Evolutionary conservation across 2,329 filamentous ascomycete species (phyloP), one percentile per base, ranked within the genome.

Genomic region (Ramularia endophylla): DNA sequence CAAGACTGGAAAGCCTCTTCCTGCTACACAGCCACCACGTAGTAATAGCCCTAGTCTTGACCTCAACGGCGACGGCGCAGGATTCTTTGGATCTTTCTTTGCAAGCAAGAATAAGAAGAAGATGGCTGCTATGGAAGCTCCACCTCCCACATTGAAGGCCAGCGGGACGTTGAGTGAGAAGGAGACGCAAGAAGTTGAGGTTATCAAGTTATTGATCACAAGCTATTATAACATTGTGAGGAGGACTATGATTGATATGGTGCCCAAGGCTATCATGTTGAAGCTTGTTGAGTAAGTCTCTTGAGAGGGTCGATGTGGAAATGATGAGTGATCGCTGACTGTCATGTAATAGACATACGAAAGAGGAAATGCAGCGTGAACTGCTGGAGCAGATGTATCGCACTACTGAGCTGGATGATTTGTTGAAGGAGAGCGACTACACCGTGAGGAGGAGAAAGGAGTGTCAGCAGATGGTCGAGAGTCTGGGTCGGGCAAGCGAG

Each of bases 51-150:
- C 87, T 6, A 84, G 82, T 28, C 70, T 87, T 36, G 80, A 81
- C 37, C 69, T 80, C 31, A 54, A 62, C 30, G 67, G 71, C 61
- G 59, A 64, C 12, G 58, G 76, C 46, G 45, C 46, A 25, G 88
- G 90, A 27, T 98, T 98, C 77, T 98, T 98, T 58, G 92, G 92
- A 55, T 94, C 87, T 60, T 98, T 98, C 78, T 98, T 95, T 63
- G 87, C 92, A 8, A 89, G 87, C 61, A 98, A 97, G 79, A 98
- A 97, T 73, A 98, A 97, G 81, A 98, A 98, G 79, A 97, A 95
- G 83, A 94, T 94, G 70, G 92, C 92, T n/a, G 89, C 90, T 35
- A 98, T 98, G 92, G 92, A 98, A 65, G 75, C 92, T 11, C 92
- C 92, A 28, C 92, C 92, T 48, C 80, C 92, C 20, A 90, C 81